Evolutionary conservation across 495 filamentous ascomycete species (phyloP), one percentile per base, ranked within the genome.

Genomic region (Xylaria intraflava): DNA sequence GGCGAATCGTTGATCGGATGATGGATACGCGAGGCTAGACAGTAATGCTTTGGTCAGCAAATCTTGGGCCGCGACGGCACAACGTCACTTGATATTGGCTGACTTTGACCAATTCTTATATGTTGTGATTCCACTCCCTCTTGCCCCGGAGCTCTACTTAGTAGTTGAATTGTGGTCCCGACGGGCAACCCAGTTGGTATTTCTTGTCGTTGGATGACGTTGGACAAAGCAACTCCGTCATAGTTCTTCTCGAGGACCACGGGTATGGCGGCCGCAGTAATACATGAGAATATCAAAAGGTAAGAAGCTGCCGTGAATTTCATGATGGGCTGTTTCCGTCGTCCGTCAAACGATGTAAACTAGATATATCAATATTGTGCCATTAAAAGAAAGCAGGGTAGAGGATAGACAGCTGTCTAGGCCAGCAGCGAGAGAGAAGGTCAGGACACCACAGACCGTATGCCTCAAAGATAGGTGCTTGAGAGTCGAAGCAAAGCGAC

Each of bases 1-100:
- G 61, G 61, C 30, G 53, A 52, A 29, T 56, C 55, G 45, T 56
- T 59, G 23, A 52, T 66, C 54, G 56, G 52, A 19, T 49, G 53
- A 20, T 36, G 58, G 27, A 58, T 44, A 12, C 61, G 36, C 16
- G 56, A 61, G 19, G 41, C 52, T 5, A 66, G 54, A 17, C 35
- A 55, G 22, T 43, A 27, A 39, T 27, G 42, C 26, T 55, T 49
- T 6, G 24, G 17, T n/a, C 33, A 23, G 23, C 23, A 11, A 8
- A 46, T 46, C 42, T 53, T 53, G 6, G 33, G 33, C 10, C 36
- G 31, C 24, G 17, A 12, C 27, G 23, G 20, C 10, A 27, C 51
- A 9, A 17, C 23, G 12, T 20, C 43, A 2, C n/a, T 14, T 31
- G 42, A 46, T 8, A 24, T 12, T 16, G 29, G 16, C 20, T 41